Percentiles rank a stretch among this genome's conserved stretches.
phyloP scores from a whole-genome alignment of 129 eudicot genomes.

The Centella asiatica region DNA sequence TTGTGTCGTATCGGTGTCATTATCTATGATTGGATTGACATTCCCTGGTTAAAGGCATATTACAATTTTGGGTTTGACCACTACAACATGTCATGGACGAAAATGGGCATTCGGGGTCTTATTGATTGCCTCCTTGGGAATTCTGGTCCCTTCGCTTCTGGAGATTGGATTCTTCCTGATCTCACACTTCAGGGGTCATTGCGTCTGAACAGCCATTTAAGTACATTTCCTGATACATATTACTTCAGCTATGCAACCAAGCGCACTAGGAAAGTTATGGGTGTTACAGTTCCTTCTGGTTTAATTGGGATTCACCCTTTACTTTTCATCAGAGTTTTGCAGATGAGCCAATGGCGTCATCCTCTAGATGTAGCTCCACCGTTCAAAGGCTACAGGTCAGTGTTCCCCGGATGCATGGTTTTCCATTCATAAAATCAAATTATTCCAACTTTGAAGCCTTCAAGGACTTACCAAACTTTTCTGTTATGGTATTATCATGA shows the following conservation, averaged over 20 bases:
- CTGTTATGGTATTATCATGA: no score
- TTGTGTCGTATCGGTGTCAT: constrained; percentile 71
- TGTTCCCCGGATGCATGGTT: not conserved
- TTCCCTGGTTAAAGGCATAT: constrained; percentile 59
- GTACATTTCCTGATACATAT: constrained; percentile 82
- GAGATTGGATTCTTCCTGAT: constrained; percentile 97
- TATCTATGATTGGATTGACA: constrained; percentile 82
- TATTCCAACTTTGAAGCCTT: no score
- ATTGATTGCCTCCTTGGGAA: constrained; percentile 73
- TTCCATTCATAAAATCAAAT: not conserved
- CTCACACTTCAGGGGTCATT: constrained; percentile 76
- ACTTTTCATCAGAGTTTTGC: constrained; percentile 80
- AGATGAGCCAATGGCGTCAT: constrained; percentile 82
- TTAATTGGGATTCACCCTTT: constrained; percentile 70
- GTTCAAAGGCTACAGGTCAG: constrained; percentile 83
- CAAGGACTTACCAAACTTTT: not conserved
- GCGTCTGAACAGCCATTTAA: constrained; percentile 55
- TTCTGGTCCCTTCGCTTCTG: constrained; percentile 82
- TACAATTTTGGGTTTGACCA: constrained; percentile 95
- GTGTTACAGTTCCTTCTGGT: constrained; percentile 65
- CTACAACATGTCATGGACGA: constrained; percentile 82
- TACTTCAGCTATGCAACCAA: constrained; percentile 95
- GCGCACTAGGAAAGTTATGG: constrained; percentile 62
- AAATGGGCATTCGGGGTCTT: constrained; percentile 75
- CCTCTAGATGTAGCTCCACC: constrained; percentile 91